Percentiles rank a stretch among this genome's conserved stretches.
phyloP scores from a whole-genome alignment of 2,329 filamentous ascomycete species.

The Xylariaceae sp. region DNA sequence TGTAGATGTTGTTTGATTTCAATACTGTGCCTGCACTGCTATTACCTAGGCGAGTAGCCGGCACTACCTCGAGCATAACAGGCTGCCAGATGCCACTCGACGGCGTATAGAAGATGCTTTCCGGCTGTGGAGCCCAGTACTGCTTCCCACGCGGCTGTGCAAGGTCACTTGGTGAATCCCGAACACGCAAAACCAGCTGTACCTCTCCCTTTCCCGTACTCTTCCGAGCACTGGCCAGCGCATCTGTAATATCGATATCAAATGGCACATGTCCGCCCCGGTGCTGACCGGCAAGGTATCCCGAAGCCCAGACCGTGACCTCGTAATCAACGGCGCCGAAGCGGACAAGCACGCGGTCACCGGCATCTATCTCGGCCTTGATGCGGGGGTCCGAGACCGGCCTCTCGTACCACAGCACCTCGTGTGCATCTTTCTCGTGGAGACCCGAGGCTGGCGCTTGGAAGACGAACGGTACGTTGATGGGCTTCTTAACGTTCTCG shows the following conservation, averaged over 20 bases:
- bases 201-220: constrained; percentile 38
- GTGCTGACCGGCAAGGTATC: constrained; percentile 58
- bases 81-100: constrained; percentile 64
- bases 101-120: constrained; percentile 65
- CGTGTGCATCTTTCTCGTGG: constrained; percentile 65
- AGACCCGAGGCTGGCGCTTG: constrained; percentile 69
- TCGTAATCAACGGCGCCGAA: constrained; percentile 69
- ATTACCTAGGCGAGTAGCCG: constrained; percentile 57
- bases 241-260: constrained; percentile 63
- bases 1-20: constrained; percentile 58
- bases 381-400: constrained; percentile 56
- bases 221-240: constrained; percentile 37
- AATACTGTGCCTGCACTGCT: constrained; percentile 64
- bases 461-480: constrained; percentile 69
- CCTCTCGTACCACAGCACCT: constrained; percentile 71
- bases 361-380: constrained; percentile 45
- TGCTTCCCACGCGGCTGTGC: constrained; percentile 72
- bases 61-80: constrained; percentile 63
- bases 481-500: constrained; percentile 54
- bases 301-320: constrained; percentile 62
- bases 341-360: constrained; percentile 55
- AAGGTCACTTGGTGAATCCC: constrained; percentile 68
- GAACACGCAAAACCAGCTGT: constrained; percentile 62
- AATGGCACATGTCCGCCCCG: constrained; percentile 65
- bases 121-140: constrained; percentile 66